Base-by-base conservation (phyloP, 768 basidiomycete species). In the Mrakia frigida region DNA sequence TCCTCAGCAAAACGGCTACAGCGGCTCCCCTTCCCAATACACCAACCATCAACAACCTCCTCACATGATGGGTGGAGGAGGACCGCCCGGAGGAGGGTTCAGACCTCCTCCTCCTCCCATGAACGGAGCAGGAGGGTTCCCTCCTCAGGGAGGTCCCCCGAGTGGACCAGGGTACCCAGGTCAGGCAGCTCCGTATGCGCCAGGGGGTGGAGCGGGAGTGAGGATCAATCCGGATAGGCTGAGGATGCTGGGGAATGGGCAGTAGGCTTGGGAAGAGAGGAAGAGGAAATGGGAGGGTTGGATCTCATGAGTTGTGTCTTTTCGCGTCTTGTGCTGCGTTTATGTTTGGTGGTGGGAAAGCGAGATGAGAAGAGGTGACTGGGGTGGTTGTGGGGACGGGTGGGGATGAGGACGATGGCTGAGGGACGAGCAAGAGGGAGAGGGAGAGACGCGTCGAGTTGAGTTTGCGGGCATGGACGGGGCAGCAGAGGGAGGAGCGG, bases 191-290 rank as follows among this genome's bases (percentile, higher is more conserved):
- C 69, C 69, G 69, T 50, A 53, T 6, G n/a, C 69, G 69, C 43
- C 69, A 16, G 69, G 69, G 41, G 50, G 43, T 18, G 73, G 60
- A 2, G 43, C 61, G 5, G 73, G 46, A 14, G 6, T 46, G 31
- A 41, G 59, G 28, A 65, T 74, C 43, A 74, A 74, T 46, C 73
- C 73, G 41, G 73, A 74, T 33, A 61, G 73, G 10, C 21, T 63
- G 41, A 63, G 73, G 43, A 61, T 74, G 73, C 46, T 74, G n/a
- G 73, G 73, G 39, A 68, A 39, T 35, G 35, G 37, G 65, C 37
- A 39, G 39, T 25, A 35, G 35, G 23, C 6, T 16, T 25, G 6
- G 6, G 37, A 16, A 1, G 31, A 33, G 21, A 37, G 63, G 63
- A 63, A 6, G 6, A 4, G 56, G 43, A 11, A 11, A 14, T 9